Evolutionary conservation across 257 asterid genomes (phyloP).

Genomic region (Solanum medicagineum): DNA sequence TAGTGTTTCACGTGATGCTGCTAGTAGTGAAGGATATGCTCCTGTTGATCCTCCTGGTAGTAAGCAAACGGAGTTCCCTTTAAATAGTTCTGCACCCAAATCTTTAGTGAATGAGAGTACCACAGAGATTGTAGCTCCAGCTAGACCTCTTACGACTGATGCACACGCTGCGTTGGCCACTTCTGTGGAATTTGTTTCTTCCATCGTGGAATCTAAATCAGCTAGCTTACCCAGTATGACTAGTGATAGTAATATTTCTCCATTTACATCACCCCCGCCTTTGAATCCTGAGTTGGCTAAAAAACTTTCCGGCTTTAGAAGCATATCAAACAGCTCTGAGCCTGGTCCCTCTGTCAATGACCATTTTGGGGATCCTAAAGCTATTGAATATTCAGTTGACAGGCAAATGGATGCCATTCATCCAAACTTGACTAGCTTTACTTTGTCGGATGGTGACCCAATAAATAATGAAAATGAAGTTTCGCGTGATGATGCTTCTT

Average conservation of each 20-base stretch:
- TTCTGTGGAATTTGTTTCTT: constrained; percentile 34
- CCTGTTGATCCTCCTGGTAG: constrained; percentile 33
- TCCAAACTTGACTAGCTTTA: constrained; percentile 42
- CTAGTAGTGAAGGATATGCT: constrained; percentile 35
- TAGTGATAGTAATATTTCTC: constrained; percentile 30
- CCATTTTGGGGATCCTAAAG: constrained; percentile 36
- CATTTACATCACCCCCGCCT: constrained; percentile 50
- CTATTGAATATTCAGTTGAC: constrained; percentile 44
- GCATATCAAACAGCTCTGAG: constrained; percentile 47
- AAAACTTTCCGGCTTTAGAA: constrained; percentile 56
- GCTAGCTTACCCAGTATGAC: constrained; percentile 24
- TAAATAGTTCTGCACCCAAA: constrained; percentile 49
- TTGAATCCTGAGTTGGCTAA: constrained; percentile 68
- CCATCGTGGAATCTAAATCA: constrained; percentile 33
- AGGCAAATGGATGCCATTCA: constrained; percentile 38
- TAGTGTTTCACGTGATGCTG: constrained; percentile 31
- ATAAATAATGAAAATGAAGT: constrained; percentile 2
- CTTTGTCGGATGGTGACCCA: constrained; percentile 39
- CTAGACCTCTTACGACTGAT: constrained; percentile 23
- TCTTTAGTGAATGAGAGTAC: constrained; percentile 27
- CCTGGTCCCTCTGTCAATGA: constrained; percentile 29
- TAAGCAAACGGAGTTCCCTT: constrained; percentile 32
- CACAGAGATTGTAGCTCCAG: constrained; percentile 29
- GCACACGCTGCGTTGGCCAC: constrained; percentile 25
- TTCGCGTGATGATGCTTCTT: constrained; percentile 45